Evolutionary conservation across 108 stramenopile species (phyloP).

Genomic region (Bacterosira constricta): DNA sequence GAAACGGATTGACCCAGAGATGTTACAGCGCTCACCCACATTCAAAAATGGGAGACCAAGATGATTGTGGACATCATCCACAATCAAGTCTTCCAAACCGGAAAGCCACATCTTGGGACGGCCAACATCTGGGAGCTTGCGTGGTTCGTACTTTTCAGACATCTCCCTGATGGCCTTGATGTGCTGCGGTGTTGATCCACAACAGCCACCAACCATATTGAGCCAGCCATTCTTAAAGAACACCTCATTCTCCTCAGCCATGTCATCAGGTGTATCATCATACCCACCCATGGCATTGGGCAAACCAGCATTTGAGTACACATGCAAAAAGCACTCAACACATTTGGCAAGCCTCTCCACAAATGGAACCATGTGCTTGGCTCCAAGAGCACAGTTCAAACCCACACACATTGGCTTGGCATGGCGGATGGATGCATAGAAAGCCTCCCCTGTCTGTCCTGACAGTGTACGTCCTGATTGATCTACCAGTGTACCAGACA

Average conservation of each 20-base stretch:
- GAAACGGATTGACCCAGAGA: constrained; percentile 93
- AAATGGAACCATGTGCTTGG: constrained; percentile 96
- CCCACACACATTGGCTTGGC: constrained; percentile 98
- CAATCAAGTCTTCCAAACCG: constrained; percentile 93
- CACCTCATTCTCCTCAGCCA: constrained; percentile 90
- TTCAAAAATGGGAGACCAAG: constrained; percentile 95
- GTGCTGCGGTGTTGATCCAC: constrained; percentile 96
- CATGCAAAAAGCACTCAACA: constrained; percentile 97
- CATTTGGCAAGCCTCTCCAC: constrained; percentile 88
- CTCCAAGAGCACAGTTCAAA: constrained; percentile 98
- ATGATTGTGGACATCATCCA: constrained; percentile 92
- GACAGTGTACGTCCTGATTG: constrained; percentile 98
- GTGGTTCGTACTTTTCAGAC: constrained; percentile 66
- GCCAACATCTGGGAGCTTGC: constrained; percentile 82
- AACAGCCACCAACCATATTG: constrained; percentile 99
- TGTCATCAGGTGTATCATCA: constrained; percentile 95
- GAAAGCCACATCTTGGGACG: constrained; percentile 96
- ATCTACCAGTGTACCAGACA: constrained; percentile 98
- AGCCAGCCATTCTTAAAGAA: constrained; percentile 95
- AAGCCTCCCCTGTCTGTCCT: constrained; percentile 98
- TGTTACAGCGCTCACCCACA: constrained; percentile 98
- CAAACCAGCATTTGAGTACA: constrained; percentile 98
- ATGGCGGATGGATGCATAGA: constrained; percentile 97
- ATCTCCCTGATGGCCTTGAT: constrained; percentile 89
- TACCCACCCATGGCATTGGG: constrained; percentile 99